These are phyloP conservation scores for Cicer bijugum DNA, from an alignment of 306 rosid species.

Conservation along the genomic window DNA sequence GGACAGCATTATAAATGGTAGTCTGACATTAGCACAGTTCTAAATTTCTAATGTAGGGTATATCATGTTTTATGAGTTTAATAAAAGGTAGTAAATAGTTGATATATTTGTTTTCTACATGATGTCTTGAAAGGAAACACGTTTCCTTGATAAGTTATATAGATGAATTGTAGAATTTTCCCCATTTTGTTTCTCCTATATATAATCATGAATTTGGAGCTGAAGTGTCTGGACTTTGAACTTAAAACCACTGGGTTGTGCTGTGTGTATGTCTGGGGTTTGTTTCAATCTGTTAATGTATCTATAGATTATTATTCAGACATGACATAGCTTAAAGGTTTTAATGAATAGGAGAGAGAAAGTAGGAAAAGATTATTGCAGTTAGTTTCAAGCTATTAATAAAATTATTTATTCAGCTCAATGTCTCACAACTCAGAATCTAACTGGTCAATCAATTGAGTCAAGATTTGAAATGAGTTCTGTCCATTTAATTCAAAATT, in stretches of 20 bases:
- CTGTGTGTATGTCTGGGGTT: conserved; percentile 6
- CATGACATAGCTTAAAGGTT: too few species aligned
- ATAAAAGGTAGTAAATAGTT: conserved; percentile 49
- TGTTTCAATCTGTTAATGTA: conserved; percentile 14
- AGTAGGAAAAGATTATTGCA: not conserved
- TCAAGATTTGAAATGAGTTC: too few species aligned
- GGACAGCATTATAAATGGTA: conserved; percentile 44
- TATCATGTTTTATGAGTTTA: conserved; percentile 44
- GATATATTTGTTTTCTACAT: conserved; percentile 42
- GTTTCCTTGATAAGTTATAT: conserved; percentile 1
- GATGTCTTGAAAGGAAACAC: conserved; percentile 22
- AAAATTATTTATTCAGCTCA: not conserved
- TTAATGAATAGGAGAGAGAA: too few species aligned
- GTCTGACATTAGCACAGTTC: conserved; percentile 48
- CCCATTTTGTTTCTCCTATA: conserved; percentile 4
- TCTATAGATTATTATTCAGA: not conserved
- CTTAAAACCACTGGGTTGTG: conserved; percentile 17
- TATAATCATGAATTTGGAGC: conserved; percentile 17
- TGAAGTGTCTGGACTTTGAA: not conserved
- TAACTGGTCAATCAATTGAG: too few species aligned
- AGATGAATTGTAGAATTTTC: conserved; percentile 21
- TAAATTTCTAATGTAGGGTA: conserved; percentile 52
- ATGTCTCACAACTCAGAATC: too few species aligned
- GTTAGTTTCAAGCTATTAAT: not conserved
- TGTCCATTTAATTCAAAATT: too few species aligned